Evolutionary conservation across 768 basidiomycete genomes (phyloP), one percentile per base, ranked within the genome.

Genomic region (Russula dissimulans): DNA sequence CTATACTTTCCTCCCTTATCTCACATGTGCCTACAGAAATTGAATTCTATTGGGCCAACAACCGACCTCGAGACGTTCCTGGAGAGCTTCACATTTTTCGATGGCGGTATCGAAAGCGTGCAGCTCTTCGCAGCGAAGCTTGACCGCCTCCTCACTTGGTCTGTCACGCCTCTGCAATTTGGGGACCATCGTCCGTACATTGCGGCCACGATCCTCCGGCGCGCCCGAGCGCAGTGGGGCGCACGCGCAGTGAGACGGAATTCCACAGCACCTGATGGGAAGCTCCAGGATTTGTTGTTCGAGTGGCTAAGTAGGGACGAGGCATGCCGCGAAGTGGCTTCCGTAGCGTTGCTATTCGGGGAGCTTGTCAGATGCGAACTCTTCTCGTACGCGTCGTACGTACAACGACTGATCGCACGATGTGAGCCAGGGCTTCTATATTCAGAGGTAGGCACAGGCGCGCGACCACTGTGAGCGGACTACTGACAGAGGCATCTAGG

Each of bases 151-250:
- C 77, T 92, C 10, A 87, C 87, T 0, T 93, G 91, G 90, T 82
- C 82, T 66, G 83, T 91, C 31, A 89, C 89, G 0, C 81, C 84
- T 3, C 74, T 88, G 17, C 91, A 92, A 71, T 91, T 86, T 61
- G 90, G 91, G 10, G 85, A 90, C 46, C 91, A 91, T 65, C 78
- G 90, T 38, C 82, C 87, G 1, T 87, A 85, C 67, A 89, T 83
- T 32, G 87, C 85, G 2, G 83, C 81, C 8, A 85, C 85, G 18
- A 76, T 91, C 43, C 80, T 91, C 53, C 76, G 75, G 3, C 75
- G 77, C 36, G 88, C 87, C 79, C 77, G 82, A 39, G 79, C 81
- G 54, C 81, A 77, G 60, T 80, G 80, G 32, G 79, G 79, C 57
- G 82, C 83, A 62, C 81, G 85, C 18, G 85, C 86, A 7, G 77